Evolutionary conservation across 805 yeast species (phyloP).

Genomic region (Myxozyma neotropica): DNA sequence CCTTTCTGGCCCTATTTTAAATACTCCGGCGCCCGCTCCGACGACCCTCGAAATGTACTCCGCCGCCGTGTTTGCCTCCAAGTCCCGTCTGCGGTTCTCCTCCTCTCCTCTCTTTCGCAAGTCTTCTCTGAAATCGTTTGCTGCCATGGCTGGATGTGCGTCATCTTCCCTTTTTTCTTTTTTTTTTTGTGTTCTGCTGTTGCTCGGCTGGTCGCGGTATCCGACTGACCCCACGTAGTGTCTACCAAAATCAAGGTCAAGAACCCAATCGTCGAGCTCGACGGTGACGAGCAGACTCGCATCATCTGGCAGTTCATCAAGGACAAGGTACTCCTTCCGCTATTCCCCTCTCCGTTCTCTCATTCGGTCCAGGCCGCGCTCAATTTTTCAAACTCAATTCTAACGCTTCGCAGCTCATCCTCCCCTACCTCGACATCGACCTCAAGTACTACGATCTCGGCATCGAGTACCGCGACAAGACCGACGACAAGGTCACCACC

Average conservation of each 20-base stretch:
- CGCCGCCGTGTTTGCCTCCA: neutral
- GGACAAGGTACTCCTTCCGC: conserved; percentile 52
- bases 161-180: neutral
- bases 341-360: neutral
- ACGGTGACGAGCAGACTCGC: conserved; percentile 97
- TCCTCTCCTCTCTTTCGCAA: neutral
- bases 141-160: conserved; percentile 12
- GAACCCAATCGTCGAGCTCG: conserved; percentile 94
- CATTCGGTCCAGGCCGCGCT: neutral
- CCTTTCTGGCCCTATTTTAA: too few species aligned
- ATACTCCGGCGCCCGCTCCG: conserved; percentile 4
- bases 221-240: conserved; percentile 5
- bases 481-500: conserved; percentile 83
- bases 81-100: neutral
- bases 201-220: neutral
- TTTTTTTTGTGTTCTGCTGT: neutral
- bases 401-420: conserved; percentile 51
- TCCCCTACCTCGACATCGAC: conserved; percentile 84
- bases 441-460: conserved; percentile 91
- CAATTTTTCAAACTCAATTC: too few species aligned
- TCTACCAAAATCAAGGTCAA: conserved; percentile 68
- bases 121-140: neutral
- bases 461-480: conserved; percentile 80
- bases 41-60: neutral
- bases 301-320: conserved; percentile 92